Evolutionary conservation across 306 rosid species (phyloP), one percentile per base, ranked within the genome.

Genomic region (Sphenostylis stenocarpa): DNA sequence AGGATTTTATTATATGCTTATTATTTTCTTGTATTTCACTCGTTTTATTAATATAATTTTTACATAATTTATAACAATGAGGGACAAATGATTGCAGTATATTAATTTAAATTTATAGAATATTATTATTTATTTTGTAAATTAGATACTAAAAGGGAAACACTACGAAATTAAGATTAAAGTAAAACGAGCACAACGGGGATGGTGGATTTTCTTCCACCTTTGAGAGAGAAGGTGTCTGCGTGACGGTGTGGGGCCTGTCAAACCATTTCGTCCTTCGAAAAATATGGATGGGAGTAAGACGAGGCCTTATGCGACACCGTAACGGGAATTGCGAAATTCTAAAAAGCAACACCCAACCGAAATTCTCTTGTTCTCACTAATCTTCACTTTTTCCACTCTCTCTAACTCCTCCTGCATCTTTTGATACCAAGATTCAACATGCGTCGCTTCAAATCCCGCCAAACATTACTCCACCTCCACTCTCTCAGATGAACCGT

Each of bases 401-500:
- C 15, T 4, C 38, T 33, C 38, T 5, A 33, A 33, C 38, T 7
- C 11, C 17, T 62, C 11, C 13, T 41, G 3, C 19, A 26, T 34
- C 68, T 17, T 26, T 14, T 26, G 10, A 36, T 24, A 3, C 68
- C 17, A 12, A 26, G 16, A 55, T 43, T 58, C 78, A 49, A 43
- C 72, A 73, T 80, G 84, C 73, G 7, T 7, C 38, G 47, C 9
- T 39, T 49, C 38, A 61, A 19, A 60, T 6, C 41, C 15, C 33
- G 26, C 34, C 71, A 51, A 13, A 13, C 48, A 38, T 10, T 38
- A 38, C 43, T 13, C 43, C 11, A 9, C 7, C 64, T 17, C 24
- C 76, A 56, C 63, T 52, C 74, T 47, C 82, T 70, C 66, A 39
- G 43, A 62, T 79, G 87, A 91, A 56, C 69, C 62, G 20, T 36